phyloP scores from a whole-genome alignment of 2,329 filamentous ascomycete genomes.

The Xylariaceae sp. region DNA sequence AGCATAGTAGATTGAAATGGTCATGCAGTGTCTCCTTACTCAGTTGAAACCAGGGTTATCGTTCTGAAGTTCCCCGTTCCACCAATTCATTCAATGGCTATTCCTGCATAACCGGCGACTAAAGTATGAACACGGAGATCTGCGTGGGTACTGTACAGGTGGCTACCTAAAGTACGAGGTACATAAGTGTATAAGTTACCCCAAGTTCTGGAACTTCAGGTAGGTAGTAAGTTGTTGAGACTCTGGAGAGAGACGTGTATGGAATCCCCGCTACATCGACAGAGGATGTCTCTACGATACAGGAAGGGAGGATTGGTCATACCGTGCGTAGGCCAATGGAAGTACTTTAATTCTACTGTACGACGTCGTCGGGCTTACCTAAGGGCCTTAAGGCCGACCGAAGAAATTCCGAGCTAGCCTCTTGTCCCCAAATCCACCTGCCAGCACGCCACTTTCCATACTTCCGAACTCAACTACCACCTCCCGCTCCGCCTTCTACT shows the following conservation, averaged over 20 bases:
- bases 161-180: neutral
- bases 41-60: neutral
- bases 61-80: neutral
- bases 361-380: neutral
- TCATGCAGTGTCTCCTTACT: neutral
- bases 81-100: neutral
- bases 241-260: too few relatives aligned
- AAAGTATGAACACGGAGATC: neutral
- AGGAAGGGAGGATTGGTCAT: too few relatives aligned
- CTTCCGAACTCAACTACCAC: neutral
- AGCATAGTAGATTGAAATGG: too few relatives aligned
- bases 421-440: conserved; percentile 5
- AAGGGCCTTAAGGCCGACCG: neutral
- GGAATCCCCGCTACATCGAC: neutral
- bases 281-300: neutral
- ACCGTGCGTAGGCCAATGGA: too few relatives aligned
- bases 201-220: too few relatives aligned
- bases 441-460: conserved; percentile 13
- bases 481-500: conserved; percentile 6
- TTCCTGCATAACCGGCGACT: neutral
- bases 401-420: conserved; percentile 11
- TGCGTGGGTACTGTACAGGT: neutral
- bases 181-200: neutral
- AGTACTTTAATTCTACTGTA: too few relatives aligned
- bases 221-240: too few relatives aligned